Conservation (phyloP, 805 yeast genomes). For the Metschnikowia picachoensis region DNA sequence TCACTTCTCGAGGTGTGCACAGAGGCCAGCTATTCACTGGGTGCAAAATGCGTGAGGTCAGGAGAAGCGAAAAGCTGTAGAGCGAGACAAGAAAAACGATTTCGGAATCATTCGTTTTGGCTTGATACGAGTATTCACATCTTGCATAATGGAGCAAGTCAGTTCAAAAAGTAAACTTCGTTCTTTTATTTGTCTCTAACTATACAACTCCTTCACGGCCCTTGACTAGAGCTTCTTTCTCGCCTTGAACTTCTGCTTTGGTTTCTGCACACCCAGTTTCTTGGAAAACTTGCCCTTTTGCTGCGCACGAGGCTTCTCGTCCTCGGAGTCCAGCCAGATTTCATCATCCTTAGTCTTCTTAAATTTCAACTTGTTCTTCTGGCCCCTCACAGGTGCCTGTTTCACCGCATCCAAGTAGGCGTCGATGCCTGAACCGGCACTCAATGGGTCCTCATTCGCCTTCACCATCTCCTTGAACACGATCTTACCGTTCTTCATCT, state of each 20-base stretch:
- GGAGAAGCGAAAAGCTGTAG: too few species aligned
- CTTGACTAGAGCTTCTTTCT: conserved; percentile 49
- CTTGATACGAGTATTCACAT: too few species aligned
- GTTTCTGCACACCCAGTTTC: conserved; percentile 31
- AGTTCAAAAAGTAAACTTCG: too few species aligned
- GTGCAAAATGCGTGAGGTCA: too few species aligned
- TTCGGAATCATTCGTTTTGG: too few species aligned
- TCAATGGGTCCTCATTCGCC: conserved; percentile 41
- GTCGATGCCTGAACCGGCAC: conserved; percentile 60
- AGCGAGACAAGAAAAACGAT: too few species aligned
- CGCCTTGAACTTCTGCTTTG: conserved; percentile 51
- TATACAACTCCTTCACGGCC: background rate
- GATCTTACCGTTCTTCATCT: conserved; percentile 61
- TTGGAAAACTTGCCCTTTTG: conserved; percentile 14
- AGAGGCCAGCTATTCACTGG: too few species aligned
- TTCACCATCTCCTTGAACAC: conserved; percentile 52
- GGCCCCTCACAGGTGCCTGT: conserved; percentile 93
- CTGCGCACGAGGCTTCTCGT: conserved; percentile 22
- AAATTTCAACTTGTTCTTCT: conserved; percentile 84
- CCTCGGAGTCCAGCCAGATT: conserved; percentile 45
- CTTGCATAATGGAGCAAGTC: too few species aligned
- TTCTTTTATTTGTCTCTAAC: too few species aligned
- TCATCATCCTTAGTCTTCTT: conserved; percentile 59
- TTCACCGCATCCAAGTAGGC: conserved; percentile 93
- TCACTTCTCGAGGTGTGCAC: too few species aligned